Conservation (phyloP, 2,329 filamentous ascomycete genomes). For the Penicillium glabrum region DNA sequence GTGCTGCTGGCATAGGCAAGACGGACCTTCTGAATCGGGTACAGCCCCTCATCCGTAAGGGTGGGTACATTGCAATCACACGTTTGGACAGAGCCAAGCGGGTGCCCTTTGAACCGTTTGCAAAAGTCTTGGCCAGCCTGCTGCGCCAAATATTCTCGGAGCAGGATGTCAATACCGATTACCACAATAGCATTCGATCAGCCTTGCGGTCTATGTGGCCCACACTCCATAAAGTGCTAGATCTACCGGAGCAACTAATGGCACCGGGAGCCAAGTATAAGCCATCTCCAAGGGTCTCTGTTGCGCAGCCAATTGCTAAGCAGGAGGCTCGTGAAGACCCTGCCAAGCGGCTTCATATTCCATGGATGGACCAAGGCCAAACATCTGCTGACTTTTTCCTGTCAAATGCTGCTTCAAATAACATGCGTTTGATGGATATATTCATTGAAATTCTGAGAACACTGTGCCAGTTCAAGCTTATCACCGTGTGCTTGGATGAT, state of each 20-base stretch:
- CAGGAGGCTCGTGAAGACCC: conserved; percentile 31
- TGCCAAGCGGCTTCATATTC: conserved; percentile 31
- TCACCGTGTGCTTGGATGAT: conserved; percentile 86
- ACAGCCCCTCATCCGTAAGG: conserved; percentile 56
- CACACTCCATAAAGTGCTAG: conserved; percentile 57
- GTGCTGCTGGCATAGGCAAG: conserved; percentile 60
- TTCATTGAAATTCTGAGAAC: conserved; percentile 83
- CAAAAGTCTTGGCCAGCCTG: conserved; percentile 60
- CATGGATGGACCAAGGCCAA: conserved; percentile 37
- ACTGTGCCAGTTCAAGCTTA: conserved; percentile 79
- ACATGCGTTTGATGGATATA: conserved; percentile 78
- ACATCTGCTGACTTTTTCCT: conserved; percentile 39
- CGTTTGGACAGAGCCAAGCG: conserved; percentile 61
- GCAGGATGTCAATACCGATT: conserved; percentile 60
- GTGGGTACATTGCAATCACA: conserved; percentile 61
- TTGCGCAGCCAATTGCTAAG: conserved; percentile 31
- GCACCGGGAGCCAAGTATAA: conserved; percentile 39
- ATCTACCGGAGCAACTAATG: conserved; percentile 66
- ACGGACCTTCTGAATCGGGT: conserved; percentile 60
- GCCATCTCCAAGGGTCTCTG: conserved; percentile 27
- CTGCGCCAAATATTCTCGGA: conserved; percentile 67
- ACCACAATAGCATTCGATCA: conserved; percentile 58
- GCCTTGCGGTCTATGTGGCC: conserved; percentile 60
- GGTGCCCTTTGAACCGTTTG: conserved; percentile 61
- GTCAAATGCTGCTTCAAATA: conserved; percentile 43